These are phyloP conservation scores for Tolypocladium tropicale DNA, from an alignment of 2,329 filamentous ascomycete species.

Conservation along the genomic window DNA sequence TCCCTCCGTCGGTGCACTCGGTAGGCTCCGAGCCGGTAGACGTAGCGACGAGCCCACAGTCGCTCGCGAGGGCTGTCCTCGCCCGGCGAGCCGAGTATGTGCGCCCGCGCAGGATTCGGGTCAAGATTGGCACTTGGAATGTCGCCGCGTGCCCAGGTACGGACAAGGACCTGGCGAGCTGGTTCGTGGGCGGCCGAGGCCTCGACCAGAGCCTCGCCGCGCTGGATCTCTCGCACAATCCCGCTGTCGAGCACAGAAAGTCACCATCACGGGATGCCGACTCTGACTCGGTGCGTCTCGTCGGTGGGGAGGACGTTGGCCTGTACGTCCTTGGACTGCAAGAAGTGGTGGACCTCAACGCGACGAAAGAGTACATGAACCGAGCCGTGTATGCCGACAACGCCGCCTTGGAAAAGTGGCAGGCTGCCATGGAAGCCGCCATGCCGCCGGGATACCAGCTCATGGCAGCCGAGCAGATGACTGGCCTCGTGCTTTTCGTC, in stretches of 20 bases:
- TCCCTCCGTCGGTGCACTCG: conserved; percentile 21
- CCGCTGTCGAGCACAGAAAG: conserved; percentile 21
- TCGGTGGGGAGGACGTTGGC: conserved; percentile 61
- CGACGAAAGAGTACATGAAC: conserved; percentile 67
- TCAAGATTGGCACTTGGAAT: conserved; percentile 96
- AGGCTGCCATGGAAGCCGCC: conserved; percentile 59
- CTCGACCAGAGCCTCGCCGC: conserved; percentile 53
- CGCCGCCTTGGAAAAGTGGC: conserved; percentile 66
- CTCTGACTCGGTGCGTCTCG: conserved; percentile 28
- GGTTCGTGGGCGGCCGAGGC: conserved; percentile 76
- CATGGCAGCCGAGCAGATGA: conserved; percentile 72
- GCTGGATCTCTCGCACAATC: conserved; percentile 32
- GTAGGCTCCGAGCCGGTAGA: conserved; percentile 33
- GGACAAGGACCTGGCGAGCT: conserved; percentile 76
- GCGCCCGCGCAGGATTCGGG: conserved; percentile 59
- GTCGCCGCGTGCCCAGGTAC: conserved; percentile 76
- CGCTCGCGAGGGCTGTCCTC: conserved; percentile 56
- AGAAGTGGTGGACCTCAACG: conserved; percentile 80
- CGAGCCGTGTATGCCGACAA: conserved; percentile 59
- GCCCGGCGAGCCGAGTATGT: conserved; percentile 73
- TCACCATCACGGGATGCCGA: conserved; percentile 23
- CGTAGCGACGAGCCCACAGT: conserved; percentile 36
- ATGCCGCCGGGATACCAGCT: conserved; percentile 69
- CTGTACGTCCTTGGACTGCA: conserved; percentile 87
- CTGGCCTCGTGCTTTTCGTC: conserved; percentile 73